These are phyloP conservation scores for Beauveria brongniartii DNA, from an alignment of 2,329 filamentous ascomycete species.

Conservation along the genomic window DNA sequence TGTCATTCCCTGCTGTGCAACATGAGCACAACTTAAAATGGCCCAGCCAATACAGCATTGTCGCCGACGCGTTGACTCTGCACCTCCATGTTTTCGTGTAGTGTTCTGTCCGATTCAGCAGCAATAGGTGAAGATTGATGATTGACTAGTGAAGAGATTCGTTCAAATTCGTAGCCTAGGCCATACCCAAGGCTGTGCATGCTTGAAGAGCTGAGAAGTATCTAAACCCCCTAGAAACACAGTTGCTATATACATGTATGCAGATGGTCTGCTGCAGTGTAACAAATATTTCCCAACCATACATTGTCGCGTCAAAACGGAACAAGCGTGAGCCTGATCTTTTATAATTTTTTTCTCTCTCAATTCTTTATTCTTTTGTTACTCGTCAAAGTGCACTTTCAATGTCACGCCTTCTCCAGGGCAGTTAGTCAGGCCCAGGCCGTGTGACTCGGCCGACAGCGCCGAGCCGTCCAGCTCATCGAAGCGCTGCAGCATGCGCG, in stretches of 20 bases:
- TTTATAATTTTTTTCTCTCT: neutral
- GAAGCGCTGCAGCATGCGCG: conserved; percentile 13
- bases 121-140: neutral
- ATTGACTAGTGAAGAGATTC: neutral
- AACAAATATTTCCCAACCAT: neutral
- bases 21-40: neutral
- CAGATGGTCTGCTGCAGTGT: neutral
- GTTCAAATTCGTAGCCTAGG: neutral
- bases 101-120: too few species aligned
- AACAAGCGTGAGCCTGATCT: neutral
- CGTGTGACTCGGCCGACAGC: neutral
- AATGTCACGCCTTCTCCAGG: conserved; percentile 6
- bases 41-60: too few species aligned
- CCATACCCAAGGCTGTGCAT: too few species aligned
- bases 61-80: too few species aligned
- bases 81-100: too few species aligned
- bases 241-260: neutral
- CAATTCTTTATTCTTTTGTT: too few species aligned
- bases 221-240: neutral
- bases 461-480: conserved; percentile 3
- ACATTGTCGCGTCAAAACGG: neutral
- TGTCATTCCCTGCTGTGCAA: neutral
- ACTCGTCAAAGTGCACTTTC: neutral
- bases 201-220: neutral
- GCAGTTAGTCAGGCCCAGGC: conserved; percentile 7